Conservation (phyloP, 805 yeast genomes). For the Peterozyma xylosa region DNA sequence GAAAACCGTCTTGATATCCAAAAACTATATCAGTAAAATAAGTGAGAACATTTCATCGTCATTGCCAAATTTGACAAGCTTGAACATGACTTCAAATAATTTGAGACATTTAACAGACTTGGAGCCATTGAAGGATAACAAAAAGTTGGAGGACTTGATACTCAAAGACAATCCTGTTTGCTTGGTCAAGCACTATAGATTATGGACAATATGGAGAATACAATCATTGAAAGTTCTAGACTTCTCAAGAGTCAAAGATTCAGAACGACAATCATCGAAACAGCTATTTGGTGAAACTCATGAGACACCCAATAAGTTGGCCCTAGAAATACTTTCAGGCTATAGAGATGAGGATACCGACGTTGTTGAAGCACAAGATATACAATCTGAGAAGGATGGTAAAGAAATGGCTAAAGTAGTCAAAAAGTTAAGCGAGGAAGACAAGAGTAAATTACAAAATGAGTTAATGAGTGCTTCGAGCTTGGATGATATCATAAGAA, state of each 20-base stretch:
- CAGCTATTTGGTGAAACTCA: slow-evolving; percentile 31
- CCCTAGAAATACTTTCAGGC: slow-evolving; percentile 18
- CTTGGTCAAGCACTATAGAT: slow-evolving; percentile 44
- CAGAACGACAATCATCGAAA: slow-evolving; percentile 41
- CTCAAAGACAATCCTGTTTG: slow-evolving; percentile 56
- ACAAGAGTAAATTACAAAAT: slow-evolving; percentile 39
- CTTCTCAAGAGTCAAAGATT: slow-evolving; percentile 49
- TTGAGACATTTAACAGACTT: slow-evolving; percentile 32
- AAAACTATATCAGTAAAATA: slow-evolving; percentile 47
- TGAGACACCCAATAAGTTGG: slow-evolving; percentile 21
- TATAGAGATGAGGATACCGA: slow-evolving; percentile 7
- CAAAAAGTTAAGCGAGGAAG: slow-evolving; percentile 45
- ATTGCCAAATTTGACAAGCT: slow-evolving; percentile 40
- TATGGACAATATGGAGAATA: slow-evolving; percentile 48
- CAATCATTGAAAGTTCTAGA: slow-evolving; percentile 66
- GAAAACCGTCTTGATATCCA: slow-evolving; percentile 50
- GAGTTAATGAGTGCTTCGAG: slow-evolving; percentile 57
- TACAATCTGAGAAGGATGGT: slow-evolving; percentile 13
- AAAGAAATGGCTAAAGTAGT: slow-evolving; percentile 13
- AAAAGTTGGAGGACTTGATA: slow-evolving; percentile 37
- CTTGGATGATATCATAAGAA: slow-evolving; percentile 65
- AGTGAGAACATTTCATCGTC: slow-evolving; percentile 24
- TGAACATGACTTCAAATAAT: slow-evolving; percentile 46
- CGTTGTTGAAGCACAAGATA: slow-evolving; percentile 2
- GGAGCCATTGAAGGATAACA: slow-evolving; percentile 28